Evolutionary conservation across 495 filamentous ascomycete species (phyloP), one percentile per base, ranked within the genome.

Genomic region (Daldinia grandis): DNA sequence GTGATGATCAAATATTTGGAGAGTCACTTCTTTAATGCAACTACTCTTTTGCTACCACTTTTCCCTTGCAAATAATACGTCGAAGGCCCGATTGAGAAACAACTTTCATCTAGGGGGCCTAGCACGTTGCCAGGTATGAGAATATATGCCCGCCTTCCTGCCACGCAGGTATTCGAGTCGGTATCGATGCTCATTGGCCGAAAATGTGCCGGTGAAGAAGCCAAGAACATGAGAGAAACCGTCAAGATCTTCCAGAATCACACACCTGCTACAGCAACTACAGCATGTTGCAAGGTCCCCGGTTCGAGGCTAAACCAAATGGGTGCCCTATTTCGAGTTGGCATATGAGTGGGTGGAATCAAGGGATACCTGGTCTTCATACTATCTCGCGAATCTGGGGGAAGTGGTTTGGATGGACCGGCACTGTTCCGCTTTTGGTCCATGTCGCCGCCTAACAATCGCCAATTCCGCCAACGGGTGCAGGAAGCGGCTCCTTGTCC

Each of bases 241-340:
- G 25, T 68, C 65, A 55, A 73, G 70, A 73, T 73, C 70, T 73
- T 73, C 70, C 70, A 73, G 70, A 73, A 73, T 73, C 62, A 73
- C 70, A 35, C n/a, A 72, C 61, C 60, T 69, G 64, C 60, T 53
- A 69, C 57, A 69, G 57, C 17, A 58, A 61, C 60, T 53, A 69
- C 57, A 69, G 57, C 17, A 58, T 51, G 14, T 17, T 65, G 30
- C 70, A 69, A 50, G 70, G 61, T 40, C 66, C 70, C 70, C 24
- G 17, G 70, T 42, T 66, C 57, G 50, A 59, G 51, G 49, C 64
- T 69, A 73, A 66, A 58, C 70, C 60, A 30, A 58, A 73, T 49
- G 10, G 21, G 70, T 59, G 50, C 19, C 53, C 62, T 50, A 73
- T 59, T 69, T 69, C 55, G 40, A 64, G 8, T 19, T 57, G 64